Percentiles rank a stretch among this genome's conserved stretches.
Conservation (phyloP, 2,329 filamentous ascomycete species). For the Phialophora macrospora region DNA sequence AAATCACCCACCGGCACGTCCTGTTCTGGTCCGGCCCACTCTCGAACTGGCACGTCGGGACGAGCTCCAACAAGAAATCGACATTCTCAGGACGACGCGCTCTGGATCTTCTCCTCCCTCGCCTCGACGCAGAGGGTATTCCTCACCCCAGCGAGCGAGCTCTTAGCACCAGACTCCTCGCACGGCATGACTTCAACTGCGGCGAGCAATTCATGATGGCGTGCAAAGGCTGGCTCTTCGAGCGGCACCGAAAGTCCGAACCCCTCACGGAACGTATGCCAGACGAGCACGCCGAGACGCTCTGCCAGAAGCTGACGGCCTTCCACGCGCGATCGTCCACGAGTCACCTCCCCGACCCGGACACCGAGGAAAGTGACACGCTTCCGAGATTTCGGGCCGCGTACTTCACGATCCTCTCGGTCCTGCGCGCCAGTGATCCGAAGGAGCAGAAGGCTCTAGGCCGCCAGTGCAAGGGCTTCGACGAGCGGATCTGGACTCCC, state of each 20-base stretch:
- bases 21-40: slow-evolving; percentile 94
- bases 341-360: no score
- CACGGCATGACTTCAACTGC: slow-evolving; percentile 25
- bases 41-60: slow-evolving; percentile 61
- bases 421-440: slow-evolving; percentile 16
- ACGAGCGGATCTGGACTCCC: slow-evolving; percentile 18
- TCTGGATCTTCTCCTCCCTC: slow-evolving; percentile 15
- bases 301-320: background rate
- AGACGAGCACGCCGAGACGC: background rate
- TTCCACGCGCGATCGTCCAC: background rate
- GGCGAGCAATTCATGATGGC: slow-evolving; percentile 35
- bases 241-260: slow-evolving; percentile 6
- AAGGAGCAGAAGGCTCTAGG: slow-evolving; percentile 23
- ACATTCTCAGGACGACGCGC: slow-evolving; percentile 13
- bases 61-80: background rate
- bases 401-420: slow-evolving; percentile 5
- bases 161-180: slow-evolving; percentile 10
- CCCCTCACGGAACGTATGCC: background rate
- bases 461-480: slow-evolving; percentile 16
- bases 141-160: slow-evolving; percentile 14
- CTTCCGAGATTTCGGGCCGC: background rate
- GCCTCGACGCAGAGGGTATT: slow-evolving; percentile 14
- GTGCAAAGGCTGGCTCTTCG: slow-evolving; percentile 29
- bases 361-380: background rate
- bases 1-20: slow-evolving; percentile 71